phyloP scores from a whole-genome alignment of 2,329 filamentous ascomycete genomes.

The Xylaria sp. region DNA sequence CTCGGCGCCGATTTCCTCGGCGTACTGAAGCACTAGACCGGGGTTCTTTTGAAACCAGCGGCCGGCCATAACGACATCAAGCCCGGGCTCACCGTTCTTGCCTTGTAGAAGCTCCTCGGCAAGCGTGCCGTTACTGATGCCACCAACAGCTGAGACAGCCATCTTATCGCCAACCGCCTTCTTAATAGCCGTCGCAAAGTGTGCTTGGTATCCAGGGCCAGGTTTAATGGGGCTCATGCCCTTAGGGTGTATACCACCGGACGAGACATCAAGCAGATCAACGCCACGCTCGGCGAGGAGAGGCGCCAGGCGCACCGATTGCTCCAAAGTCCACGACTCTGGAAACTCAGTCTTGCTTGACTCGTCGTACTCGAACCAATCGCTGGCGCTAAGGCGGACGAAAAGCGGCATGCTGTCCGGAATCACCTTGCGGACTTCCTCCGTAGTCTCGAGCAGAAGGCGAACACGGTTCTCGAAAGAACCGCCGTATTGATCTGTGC shows the following conservation, averaged over 20 bases:
- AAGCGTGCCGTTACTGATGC: constrained; percentile 57
- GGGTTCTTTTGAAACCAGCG: constrained; percentile 70
- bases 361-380: constrained; percentile 75
- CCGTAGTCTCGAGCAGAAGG: constrained; percentile 73
- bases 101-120: constrained; percentile 60
- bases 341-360: constrained; percentile 53
- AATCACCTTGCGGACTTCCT: constrained; percentile 69
- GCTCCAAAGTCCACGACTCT: constrained; percentile 70
- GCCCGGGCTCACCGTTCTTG: constrained; percentile 40
- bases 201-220: constrained; percentile 73
- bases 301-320: constrained; percentile 69
- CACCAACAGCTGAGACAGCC: constrained; percentile 63
- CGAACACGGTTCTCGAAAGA: constrained; percentile 77
- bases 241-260: constrained; percentile 67
- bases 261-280: constrained; percentile 76
- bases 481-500: constrained; percentile 75
- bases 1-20: constrained; percentile 14
- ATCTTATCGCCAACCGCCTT: constrained; percentile 72
- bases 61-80: constrained; percentile 63
- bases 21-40: constrained; percentile 56
- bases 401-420: constrained; percentile 74
- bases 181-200: constrained; percentile 73
- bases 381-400: constrained; percentile 73
- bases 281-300: constrained; percentile 71
- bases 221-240: constrained; percentile 59